A percentile compares a stretch with the other conserved stretches of the same genome.
These are phyloP conservation scores for Noccaea caerulescens DNA, from an alignment of 345 rosid genomes.

Conservation along the genomic window DNA sequence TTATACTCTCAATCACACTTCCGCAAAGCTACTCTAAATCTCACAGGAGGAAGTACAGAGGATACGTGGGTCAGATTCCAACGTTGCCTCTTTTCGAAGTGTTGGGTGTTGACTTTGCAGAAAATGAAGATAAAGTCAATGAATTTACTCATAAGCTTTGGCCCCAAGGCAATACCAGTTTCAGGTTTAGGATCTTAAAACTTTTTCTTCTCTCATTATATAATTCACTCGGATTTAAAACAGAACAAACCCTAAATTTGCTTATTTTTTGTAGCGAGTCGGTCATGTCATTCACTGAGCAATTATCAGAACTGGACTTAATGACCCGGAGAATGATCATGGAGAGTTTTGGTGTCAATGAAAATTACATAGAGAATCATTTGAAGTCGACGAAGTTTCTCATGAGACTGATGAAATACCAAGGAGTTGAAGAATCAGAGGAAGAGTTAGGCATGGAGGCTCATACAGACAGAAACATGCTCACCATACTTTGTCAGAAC, in stretches of 20 bases:
- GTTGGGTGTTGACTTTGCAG: conserved; percentile 30
- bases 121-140: conserved; percentile 29
- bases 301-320: conserved; percentile 48
- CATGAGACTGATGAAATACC: conserved; percentile 53
- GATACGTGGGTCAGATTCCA: conserved; percentile 37
- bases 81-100: conserved; percentile 26
- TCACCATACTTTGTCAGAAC: conserved; percentile 59
- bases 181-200: conserved; percentile 21
- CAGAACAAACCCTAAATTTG: neutral
- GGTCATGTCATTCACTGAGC: conserved; percentile 31
- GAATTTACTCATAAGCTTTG: conserved; percentile 34
- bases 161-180: conserved; percentile 36
- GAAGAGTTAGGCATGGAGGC: conserved; percentile 43
- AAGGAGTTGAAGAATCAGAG: conserved; percentile 32
- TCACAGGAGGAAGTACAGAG: conserved; percentile 28
- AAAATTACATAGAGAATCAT: conserved; percentile 45
- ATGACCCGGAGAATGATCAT: conserved; percentile 56
- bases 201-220: neutral
- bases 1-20: too few species aligned
- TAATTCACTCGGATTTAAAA: neutral
- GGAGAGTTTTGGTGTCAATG: conserved; percentile 54
- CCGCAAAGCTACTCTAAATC: too few species aligned
- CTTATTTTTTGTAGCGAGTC: conserved; percentile 36
- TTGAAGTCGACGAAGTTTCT: conserved; percentile 43
- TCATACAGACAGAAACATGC: conserved; percentile 62